Evolutionary conservation across 1,284 basidiomycete species (phyloP).

Genomic region (Leccinum griseonigrum): DNA sequence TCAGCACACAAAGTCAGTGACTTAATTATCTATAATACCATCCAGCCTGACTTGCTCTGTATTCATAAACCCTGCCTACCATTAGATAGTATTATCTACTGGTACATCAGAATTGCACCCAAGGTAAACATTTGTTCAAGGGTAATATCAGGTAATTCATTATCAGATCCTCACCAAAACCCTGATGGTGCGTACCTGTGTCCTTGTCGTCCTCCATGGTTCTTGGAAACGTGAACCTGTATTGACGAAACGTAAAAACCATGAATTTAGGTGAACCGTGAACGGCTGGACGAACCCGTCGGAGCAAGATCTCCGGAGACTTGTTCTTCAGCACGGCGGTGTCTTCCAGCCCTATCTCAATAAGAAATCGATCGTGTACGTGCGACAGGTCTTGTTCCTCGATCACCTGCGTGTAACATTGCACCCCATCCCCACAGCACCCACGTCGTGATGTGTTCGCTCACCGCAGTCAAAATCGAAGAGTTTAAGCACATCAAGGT

Average conservation of each 20-base stretch:
- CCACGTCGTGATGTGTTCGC: constrained; percentile 85
- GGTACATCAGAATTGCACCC: neutral
- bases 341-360: constrained; percentile 83
- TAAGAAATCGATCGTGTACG: constrained; percentile 72
- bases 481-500: constrained; percentile 91
- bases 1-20: too few relatives aligned
- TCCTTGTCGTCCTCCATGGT: neutral
- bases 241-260: neutral
- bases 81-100: neutral
- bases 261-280: constrained; percentile 47
- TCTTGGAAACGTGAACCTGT: neutral
- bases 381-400: constrained; percentile 15
- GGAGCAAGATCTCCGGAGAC: constrained; percentile 76
- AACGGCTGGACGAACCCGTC: constrained; percentile 92
- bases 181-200: constrained; percentile 43
- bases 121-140: neutral
- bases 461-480: constrained; percentile 86
- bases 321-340: constrained; percentile 85
- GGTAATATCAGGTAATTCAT: neutral
- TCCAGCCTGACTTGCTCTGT: neutral
- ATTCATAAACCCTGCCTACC: neutral
- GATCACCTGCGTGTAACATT: constrained; percentile 4
- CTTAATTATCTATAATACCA: neutral
- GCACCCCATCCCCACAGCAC: constrained; percentile 47
- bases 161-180: neutral